Evolutionary conservation across 345 rosid genomes (phyloP).

Genomic region (Brassica cretica): DNA sequence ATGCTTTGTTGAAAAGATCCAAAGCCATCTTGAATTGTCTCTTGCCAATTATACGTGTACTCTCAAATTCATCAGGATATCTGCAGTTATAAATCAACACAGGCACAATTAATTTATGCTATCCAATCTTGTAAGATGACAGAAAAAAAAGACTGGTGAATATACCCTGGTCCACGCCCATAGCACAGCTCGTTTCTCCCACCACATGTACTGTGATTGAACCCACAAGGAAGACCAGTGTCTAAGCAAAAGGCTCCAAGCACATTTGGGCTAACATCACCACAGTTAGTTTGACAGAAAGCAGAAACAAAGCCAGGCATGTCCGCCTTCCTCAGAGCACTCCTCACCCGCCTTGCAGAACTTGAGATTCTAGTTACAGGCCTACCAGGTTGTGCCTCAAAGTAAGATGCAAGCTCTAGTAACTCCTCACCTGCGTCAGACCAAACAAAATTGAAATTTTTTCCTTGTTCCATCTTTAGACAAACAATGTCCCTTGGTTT

Average conservation of each 20-base stretch:
- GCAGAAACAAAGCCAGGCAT: slow-evolving; percentile 92
- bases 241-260: slow-evolving; percentile 92
- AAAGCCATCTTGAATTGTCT: slow-evolving; percentile 80
- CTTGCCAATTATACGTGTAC: slow-evolving; percentile 90
- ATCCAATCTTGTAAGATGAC: slow-evolving; percentile 3
- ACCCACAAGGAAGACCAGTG: slow-evolving; percentile 94
- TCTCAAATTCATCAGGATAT: slow-evolving; percentile 94
- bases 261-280: slow-evolving; percentile 97
- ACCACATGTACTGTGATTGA: slow-evolving; percentile 95
- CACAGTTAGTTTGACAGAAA: slow-evolving; percentile 95
- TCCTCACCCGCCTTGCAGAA: slow-evolving; percentile 76
- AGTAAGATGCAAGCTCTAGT: slow-evolving; percentile 89
- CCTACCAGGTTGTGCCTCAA: slow-evolving; percentile 71
- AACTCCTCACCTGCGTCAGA: slow-evolving; percentile 65
- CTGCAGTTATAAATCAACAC: slow-evolving; percentile 46
- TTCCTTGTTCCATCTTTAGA: slow-evolving; percentile 5
- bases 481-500: background rate
- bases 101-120: slow-evolving; percentile 2
- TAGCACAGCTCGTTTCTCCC: slow-evolving; percentile 91
- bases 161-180: slow-evolving; percentile 97
- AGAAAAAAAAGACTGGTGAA: slow-evolving; percentile 17
- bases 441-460: slow-evolving; percentile 21
- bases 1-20: slow-evolving; percentile 79
- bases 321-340: slow-evolving; percentile 75
- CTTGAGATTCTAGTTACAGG: slow-evolving; percentile 64